These are phyloP conservation scores for Lachnellula hyalina DNA, from an alignment of 2,329 filamentous ascomycete species.

Conservation along the genomic window DNA sequence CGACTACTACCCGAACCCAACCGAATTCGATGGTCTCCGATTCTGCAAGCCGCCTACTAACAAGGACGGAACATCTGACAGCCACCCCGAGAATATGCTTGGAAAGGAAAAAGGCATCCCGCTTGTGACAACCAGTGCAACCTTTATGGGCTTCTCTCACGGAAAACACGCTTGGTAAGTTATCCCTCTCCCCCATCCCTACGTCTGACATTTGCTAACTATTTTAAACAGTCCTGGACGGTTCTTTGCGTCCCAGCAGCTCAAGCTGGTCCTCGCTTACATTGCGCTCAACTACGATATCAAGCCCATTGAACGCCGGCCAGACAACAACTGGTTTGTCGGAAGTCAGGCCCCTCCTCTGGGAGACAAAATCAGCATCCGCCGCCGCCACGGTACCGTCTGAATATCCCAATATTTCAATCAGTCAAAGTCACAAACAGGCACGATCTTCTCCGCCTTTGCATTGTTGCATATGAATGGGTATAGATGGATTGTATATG, in stretches of 20 bases:
- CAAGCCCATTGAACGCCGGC: conserved; percentile 23
- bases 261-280: conserved; percentile 25
- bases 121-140: conserved; percentile 23
- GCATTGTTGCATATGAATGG: too few species aligned
- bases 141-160: conserved; percentile 28
- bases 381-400: conserved; percentile 13
- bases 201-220: conserved; percentile 9
- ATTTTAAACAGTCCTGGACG: conserved; percentile 20
- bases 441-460: too few species aligned
- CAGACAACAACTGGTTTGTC: conserved; percentile 31
- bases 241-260: conserved; percentile 22
- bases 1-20: conserved; percentile 12
- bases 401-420: neutral
- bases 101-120: conserved; percentile 19
- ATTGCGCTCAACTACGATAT: conserved; percentile 23
- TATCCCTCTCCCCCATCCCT: too few species aligned
- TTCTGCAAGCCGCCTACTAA: conserved; percentile 4
- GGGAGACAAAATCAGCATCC: conserved; percentile 27
- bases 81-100: neutral
- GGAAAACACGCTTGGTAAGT: conserved; percentile 29
- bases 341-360: conserved; percentile 28
- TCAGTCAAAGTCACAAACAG: too few species aligned
- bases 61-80: neutral
- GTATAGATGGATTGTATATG: too few species aligned
- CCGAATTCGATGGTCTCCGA: conserved; percentile 17